Conservation (phyloP, 2,329 filamentous ascomycete genomes). For the Ustulina deusta region DNA sequence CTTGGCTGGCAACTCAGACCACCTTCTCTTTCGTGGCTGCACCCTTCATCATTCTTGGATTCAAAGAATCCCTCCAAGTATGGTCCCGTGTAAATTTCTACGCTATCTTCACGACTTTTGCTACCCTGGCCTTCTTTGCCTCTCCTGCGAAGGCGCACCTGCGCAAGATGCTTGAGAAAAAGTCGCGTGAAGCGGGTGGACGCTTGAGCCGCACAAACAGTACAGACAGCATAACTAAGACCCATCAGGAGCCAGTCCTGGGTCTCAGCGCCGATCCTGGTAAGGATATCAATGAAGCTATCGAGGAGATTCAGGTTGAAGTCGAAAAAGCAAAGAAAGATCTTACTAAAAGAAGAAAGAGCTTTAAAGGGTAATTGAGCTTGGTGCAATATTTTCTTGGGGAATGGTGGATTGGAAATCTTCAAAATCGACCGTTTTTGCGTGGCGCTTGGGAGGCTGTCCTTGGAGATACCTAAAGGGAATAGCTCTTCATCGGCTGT, state of each 20-base stretch:
- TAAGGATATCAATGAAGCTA: constrained; percentile 80
- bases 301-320: constrained; percentile 79
- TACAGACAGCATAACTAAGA: constrained; percentile 66
- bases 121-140: constrained; percentile 79
- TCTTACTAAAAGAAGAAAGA: constrained; percentile 33
- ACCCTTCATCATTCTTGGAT: constrained; percentile 85
- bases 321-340: constrained; percentile 66
- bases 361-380: constrained; percentile 26
- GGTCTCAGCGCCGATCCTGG: constrained; percentile 84
- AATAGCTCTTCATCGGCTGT: not conserved
- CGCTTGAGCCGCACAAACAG: constrained; percentile 64
- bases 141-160: constrained; percentile 78
- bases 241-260: constrained; percentile 70
- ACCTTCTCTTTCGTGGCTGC: constrained; percentile 84
- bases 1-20: constrained; percentile 81
- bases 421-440: not conserved
- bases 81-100: constrained; percentile 95
- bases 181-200: constrained; percentile 61
- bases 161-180: constrained; percentile 68
- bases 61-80: constrained; percentile 76
- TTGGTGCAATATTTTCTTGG: not conserved
- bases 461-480: not conserved
- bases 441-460: constrained; percentile 17
- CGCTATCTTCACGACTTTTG: constrained; percentile 73
- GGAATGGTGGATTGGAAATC: constrained; percentile 10